Evolutionary conservation across 139 green algal species (phyloP).

Genomic region (Eudorina sp.): DNA sequence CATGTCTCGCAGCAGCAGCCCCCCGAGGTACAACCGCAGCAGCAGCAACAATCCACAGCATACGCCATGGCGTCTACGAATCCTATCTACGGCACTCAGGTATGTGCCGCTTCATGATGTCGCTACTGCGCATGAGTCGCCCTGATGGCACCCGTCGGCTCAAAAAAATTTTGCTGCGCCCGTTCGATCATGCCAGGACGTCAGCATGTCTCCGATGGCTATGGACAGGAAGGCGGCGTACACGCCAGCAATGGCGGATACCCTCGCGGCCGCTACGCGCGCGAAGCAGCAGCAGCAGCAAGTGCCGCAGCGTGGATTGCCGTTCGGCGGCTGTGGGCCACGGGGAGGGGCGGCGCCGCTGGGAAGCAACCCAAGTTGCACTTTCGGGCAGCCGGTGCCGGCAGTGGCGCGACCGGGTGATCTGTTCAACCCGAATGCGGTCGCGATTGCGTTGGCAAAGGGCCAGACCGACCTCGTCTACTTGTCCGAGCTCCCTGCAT

Average conservation of each 20-base stretch:
- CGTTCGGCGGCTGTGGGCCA: no score
- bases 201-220: conserved; percentile 11
- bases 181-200: conserved; percentile 29
- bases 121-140: no score
- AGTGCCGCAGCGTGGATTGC: neutral
- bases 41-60: neutral
- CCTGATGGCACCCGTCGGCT: no score
- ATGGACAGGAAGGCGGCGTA: conserved; percentile 34
- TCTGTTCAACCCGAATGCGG: conserved; percentile 34
- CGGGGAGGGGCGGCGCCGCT: neutral
- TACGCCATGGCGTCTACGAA: neutral
- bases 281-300: neutral
- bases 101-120: neutral
- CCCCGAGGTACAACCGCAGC: neutral
- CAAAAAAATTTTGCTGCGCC: no score
- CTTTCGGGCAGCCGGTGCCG: neutral
- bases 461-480: conserved; percentile 11
- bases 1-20: neutral
- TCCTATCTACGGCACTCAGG: conserved; percentile 16
- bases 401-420: conserved; percentile 39
- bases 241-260: conserved; percentile 43
- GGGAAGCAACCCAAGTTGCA: no score
- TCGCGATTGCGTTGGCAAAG: neutral
- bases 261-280: conserved; percentile 25
- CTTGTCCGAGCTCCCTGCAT: conserved; percentile 9